phyloP scores from a whole-genome alignment of 495 filamentous ascomycete genomes.

The Penicillium dipodomyicola region DNA sequence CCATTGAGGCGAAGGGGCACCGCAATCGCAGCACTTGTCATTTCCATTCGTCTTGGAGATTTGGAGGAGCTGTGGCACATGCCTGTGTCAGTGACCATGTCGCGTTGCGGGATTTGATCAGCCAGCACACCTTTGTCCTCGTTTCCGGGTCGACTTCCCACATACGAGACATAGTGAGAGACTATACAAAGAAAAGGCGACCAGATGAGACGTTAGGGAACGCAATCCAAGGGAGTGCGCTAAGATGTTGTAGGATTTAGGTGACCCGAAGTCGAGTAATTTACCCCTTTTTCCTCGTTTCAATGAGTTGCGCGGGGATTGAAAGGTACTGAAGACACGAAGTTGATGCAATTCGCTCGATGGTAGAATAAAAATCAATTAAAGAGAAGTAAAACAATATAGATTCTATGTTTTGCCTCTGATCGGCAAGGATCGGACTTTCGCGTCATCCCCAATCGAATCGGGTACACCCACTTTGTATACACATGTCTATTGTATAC shows the following conservation, averaged over 20 bases:
- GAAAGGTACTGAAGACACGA: background rate
- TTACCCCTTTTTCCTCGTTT: slow-evolving; percentile 7
- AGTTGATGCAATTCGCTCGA: background rate
- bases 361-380: slow-evolving; percentile 10
- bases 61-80: slow-evolving; percentile 63
- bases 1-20: slow-evolving; percentile 95
- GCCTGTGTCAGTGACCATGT: slow-evolving; percentile 14
- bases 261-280: background rate
- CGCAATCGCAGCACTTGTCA: slow-evolving; percentile 88
- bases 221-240: slow-evolving; percentile 5
- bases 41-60: slow-evolving; percentile 88
- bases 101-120: slow-evolving; percentile 3
- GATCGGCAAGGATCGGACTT: slow-evolving; percentile 30
- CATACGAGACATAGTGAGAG: slow-evolving; percentile 59
- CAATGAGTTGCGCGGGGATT: background rate
- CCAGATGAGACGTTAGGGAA: background rate
- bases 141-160: slow-evolving; percentile 99
- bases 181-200: slow-evolving; percentile 10
- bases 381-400: slow-evolving; percentile 4
- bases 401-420: slow-evolving; percentile 19
- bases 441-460: slow-evolving; percentile 22
- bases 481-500: background rate
- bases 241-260: slow-evolving; percentile 1
- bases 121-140: slow-evolving; percentile 69
- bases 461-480: slow-evolving; percentile 2